These are phyloP conservation scores for Phoma sp. DNA, from an alignment of 2,329 filamentous ascomycete genomes.

Conservation along the genomic window DNA sequence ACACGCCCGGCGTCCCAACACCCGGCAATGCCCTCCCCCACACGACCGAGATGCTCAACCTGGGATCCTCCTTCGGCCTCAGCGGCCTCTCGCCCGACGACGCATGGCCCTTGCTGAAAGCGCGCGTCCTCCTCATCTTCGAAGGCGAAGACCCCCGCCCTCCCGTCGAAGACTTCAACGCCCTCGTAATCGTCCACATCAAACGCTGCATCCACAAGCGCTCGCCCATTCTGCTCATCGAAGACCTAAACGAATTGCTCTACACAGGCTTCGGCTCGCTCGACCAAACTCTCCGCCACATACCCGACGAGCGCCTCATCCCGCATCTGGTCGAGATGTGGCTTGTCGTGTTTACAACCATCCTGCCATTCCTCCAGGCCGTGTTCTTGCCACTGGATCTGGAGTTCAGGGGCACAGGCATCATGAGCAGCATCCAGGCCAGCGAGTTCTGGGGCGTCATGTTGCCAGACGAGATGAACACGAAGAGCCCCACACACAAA, in stretches of 20 bases:
- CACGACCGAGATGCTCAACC: constrained; percentile 50
- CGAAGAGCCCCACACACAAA: constrained; percentile 50
- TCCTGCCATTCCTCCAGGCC: constrained; percentile 92
- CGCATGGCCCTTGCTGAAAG: constrained; percentile 81
- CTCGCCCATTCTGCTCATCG: constrained; percentile 72
- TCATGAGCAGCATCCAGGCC: constrained; percentile 80
- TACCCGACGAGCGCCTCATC: constrained; percentile 87
- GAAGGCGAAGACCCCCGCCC: constrained; percentile 79
- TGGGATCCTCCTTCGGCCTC: constrained; percentile 56
- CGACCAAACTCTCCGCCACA: constrained; percentile 79
- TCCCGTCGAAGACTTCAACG: constrained; percentile 85
- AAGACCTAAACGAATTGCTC: constrained; percentile 77
- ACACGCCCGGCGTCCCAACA: constrained; percentile 29
- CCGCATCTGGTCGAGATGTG: constrained; percentile 91
- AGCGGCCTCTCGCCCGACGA: constrained; percentile 67
- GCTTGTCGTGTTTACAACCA: constrained; percentile 88
- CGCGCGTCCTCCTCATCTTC: constrained; percentile 77
- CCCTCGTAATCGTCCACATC: constrained; percentile 78
- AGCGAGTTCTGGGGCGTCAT: constrained; percentile 89
- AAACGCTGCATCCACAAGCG: constrained; percentile 78
- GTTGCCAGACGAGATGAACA: constrained; percentile 56
- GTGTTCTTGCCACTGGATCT: constrained; percentile 93
- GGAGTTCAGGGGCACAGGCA: constrained; percentile 86
- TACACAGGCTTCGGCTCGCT: constrained; percentile 84
- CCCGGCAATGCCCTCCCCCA: constrained; percentile 40